These are phyloP conservation scores for Avena eriantha DNA, from an alignment of 176 grass and related monocot species.

Conservation along the genomic window DNA sequence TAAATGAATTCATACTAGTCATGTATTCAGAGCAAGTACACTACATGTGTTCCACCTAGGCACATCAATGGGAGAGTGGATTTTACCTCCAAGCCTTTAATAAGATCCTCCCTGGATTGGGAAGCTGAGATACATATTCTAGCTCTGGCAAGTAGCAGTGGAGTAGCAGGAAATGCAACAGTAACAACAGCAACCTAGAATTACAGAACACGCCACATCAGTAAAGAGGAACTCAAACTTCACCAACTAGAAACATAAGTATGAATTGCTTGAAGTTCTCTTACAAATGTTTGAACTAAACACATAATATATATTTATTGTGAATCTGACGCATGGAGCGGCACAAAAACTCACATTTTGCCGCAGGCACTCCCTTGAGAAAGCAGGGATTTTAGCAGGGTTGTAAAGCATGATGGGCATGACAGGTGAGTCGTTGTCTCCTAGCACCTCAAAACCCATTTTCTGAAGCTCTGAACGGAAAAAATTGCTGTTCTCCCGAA, in stretches of 20 bases:
- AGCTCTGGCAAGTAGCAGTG: slow-evolving; percentile 88
- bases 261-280: slow-evolving; percentile 23
- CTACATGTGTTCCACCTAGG: slow-evolving; percentile 4
- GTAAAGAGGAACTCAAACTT: neutral
- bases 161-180: slow-evolving; percentile 93
- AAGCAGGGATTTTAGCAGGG: slow-evolving; percentile 96
- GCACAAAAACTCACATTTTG: slow-evolving; percentile 67
- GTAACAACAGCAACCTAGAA: slow-evolving; percentile 92
- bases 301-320: neutral
- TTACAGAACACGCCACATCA: slow-evolving; percentile 36
- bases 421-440: slow-evolving; percentile 90
- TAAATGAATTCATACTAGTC: slow-evolving; percentile 7
- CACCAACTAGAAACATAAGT: neutral
- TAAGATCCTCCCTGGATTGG: slow-evolving; percentile 86
- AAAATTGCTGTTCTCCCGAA: slow-evolving; percentile 97
- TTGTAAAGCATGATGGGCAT: slow-evolving; percentile 99
- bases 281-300: slow-evolving; percentile 19
- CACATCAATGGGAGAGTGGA: slow-evolving; percentile 32
- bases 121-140: slow-evolving; percentile 96
- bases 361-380: slow-evolving; percentile 87
- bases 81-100: slow-evolving; percentile 89
- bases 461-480: slow-evolving; percentile 92
- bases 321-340: neutral
- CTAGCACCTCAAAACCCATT: slow-evolving; percentile 97
- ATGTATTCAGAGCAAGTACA: neutral